Percentiles rank a stretch among this genome's conserved stretches.
These are phyloP conservation scores for Dryadomyces sulphureus DNA, from an alignment of 2,329 filamentous ascomycete species.

Conservation along the genomic window DNA sequence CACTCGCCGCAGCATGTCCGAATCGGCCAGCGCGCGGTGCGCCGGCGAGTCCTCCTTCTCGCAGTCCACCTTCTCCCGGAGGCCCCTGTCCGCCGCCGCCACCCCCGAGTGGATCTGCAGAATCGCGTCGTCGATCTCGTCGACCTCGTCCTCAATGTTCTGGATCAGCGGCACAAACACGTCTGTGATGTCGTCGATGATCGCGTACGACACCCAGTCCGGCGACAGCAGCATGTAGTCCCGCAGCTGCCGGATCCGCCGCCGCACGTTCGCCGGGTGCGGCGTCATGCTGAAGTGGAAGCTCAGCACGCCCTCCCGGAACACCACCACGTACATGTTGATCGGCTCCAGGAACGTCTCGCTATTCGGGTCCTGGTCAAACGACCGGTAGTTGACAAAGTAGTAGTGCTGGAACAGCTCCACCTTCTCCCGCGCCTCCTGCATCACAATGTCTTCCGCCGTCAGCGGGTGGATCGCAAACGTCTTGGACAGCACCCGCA, in stretches of 20 bases:
- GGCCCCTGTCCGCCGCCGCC: not conserved
- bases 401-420: conserved; percentile 97
- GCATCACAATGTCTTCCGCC: conserved; percentile 91
- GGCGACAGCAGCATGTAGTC: conserved; percentile 88
- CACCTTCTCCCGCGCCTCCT: conserved; percentile 95
- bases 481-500: conserved; percentile 82
- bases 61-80: not conserved
- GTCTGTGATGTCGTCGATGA: conserved; percentile 97
- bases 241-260: conserved; percentile 80
- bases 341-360: conserved; percentile 88
- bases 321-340: conserved; percentile 95
- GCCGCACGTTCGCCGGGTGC: conserved; percentile 88
- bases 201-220: conserved; percentile 96
- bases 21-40: conserved; percentile 9
- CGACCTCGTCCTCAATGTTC: conserved; percentile 87
- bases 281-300: conserved; percentile 97
- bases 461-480: conserved; percentile 95
- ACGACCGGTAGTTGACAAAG: conserved; percentile 95
- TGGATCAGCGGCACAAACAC: conserved; percentile 88
- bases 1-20: conserved; percentile 72
- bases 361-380: conserved; percentile 83
- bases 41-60: conserved; percentile 24
- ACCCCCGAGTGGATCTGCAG: conserved; percentile 55
- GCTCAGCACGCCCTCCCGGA: conserved; percentile 85
- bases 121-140: conserved; percentile 90